Evolutionary conservation across 805 yeast genomes (phyloP).

Genomic region (Millerozyma miso): DNA sequence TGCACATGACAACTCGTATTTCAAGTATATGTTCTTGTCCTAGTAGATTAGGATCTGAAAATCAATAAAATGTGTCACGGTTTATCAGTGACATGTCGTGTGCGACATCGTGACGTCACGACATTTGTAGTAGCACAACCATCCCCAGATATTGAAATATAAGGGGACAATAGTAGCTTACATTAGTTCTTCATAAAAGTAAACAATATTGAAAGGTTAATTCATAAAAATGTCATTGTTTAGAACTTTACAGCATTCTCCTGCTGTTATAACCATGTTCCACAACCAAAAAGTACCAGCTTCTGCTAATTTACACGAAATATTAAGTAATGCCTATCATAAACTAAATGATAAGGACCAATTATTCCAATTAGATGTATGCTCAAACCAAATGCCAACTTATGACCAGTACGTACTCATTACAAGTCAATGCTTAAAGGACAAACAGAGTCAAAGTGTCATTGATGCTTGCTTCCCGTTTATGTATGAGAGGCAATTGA

Average conservation of each 20-base stretch:
- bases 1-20: constrained; percentile 77
- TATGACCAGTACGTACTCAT: constrained; percentile 35
- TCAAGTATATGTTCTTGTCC: no score
- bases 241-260: constrained; percentile 38
- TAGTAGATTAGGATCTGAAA: no score
- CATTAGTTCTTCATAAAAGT: neutral
- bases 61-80: no score
- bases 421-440: constrained; percentile 22
- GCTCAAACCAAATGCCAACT: constrained; percentile 39
- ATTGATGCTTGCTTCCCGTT: constrained; percentile 36
- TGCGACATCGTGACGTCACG: constrained; percentile 2
- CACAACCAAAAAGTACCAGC: constrained; percentile 34
- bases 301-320: constrained; percentile 25
- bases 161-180: neutral
- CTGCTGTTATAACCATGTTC: constrained; percentile 39
- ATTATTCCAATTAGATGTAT: constrained; percentile 32
- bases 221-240: constrained; percentile 31
- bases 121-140: neutral
- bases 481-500: constrained; percentile 21
- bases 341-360: constrained; percentile 26
- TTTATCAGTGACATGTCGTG: no score
- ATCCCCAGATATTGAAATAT: neutral
- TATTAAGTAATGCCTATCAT: constrained; percentile 26
- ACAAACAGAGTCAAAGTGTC: constrained; percentile 18
- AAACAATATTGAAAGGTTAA: no score